A percentile compares a stretch with the other conserved stretches of the same genome.
phyloP scores from a whole-genome alignment of 139 green algal genomes.

The Dunaliella primolecta region DNA sequence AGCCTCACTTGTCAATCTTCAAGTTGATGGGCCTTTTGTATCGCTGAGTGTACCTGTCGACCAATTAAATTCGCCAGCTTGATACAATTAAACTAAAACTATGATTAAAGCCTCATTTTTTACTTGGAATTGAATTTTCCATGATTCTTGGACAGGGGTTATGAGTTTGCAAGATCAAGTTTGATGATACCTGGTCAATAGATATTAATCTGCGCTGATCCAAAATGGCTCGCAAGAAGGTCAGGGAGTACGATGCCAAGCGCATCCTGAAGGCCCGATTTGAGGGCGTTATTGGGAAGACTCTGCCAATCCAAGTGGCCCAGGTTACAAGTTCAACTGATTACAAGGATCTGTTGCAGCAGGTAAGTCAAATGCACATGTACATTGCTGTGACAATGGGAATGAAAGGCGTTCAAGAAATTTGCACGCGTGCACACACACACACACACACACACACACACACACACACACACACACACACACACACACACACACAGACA shows the following conservation, averaged over 20 bases:
- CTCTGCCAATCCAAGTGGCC: conserved; percentile 59
- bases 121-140: too few relatives aligned
- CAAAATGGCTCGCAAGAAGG: conserved; percentile 55
- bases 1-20: too few relatives aligned
- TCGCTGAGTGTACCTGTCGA: too few relatives aligned
- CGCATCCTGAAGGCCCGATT: conserved; percentile 74
- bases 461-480: neutral
- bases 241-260: conserved; percentile 84
- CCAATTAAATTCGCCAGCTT: too few relatives aligned
- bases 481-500: neutral
- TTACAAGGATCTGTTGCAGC: neutral
- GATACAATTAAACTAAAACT: neutral
- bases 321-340: conserved; percentile 58
- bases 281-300: conserved; percentile 59
- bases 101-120: too few relatives aligned
- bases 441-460: neutral
- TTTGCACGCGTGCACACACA: neutral
- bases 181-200: neutral
- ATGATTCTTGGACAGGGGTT: too few relatives aligned
- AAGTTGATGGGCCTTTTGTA: too few relatives aligned
- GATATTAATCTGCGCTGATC: neutral
- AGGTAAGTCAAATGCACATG: neutral
- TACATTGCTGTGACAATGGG: too few relatives aligned
- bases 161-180: too few relatives aligned
- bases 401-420: too few relatives aligned